Base-by-base conservation (phyloP, 2,329 filamentous ascomycete species). In the Blastomyces gilchristii region DNA sequence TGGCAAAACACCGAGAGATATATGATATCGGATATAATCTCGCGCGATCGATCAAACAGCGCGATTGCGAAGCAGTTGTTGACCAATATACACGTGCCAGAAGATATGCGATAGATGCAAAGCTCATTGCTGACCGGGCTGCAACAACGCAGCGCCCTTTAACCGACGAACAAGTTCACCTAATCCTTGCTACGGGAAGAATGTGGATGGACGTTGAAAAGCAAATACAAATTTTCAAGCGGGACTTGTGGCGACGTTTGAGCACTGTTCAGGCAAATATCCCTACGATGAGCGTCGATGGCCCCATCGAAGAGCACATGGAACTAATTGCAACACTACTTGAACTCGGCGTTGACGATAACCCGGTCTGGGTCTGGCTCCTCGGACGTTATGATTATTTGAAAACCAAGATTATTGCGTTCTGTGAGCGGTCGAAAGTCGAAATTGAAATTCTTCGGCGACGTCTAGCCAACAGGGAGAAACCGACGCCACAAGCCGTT, bases 361-460 rank as follows among this genome's bases (percentile, higher is more conserved):
- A 96, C 69, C 94, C 94, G 1, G 96, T 99, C 66, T 96, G 90
- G 90, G 83, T 95, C 12, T 99, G 94, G 92, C 84, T 99, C 34
- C 80, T 93, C 62, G 96, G 91, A 71, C 87, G 90, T 56, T 95
- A 92, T 71, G 90, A 96, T 67, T 87, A 92, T 71, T 81, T 99
- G 63, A 97, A 94, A 75, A 86, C 86, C 67, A 95, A 90, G 72
- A 93, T 97, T 61, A 84, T 85, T 52, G 81, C 83, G 0, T 88
- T 87, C 16, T 90, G 91, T 61, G 91, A 97, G 67, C 86, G 91
- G n/a, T 87, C 89, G 61, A 90, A 89, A 72, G 85, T 96, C 22
- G 93, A 99, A 75, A 91, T 97, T 67, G 94, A 99, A 74, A 88
- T 97, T 31, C 79, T 96, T 58, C 85, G 94, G 60, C 85, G 95